Base-by-base conservation (phyloP, 305 asterid genomes). In the Caryopteris hybrid region DNA sequence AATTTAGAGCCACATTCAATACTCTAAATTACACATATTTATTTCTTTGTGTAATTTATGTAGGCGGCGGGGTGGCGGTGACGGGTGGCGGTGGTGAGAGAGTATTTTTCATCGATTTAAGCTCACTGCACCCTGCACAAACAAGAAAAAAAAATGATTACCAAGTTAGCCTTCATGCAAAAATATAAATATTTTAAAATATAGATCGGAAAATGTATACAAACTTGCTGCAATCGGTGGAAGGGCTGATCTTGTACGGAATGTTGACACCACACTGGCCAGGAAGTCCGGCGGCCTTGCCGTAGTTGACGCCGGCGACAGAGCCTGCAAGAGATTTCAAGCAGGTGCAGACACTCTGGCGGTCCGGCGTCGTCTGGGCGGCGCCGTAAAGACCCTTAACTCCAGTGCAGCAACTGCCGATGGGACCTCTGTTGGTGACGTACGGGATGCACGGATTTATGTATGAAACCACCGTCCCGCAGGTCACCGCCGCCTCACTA, bases 151-250 rank as follows among this genome's bases (percentile, higher is more conserved):
- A 25, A 25, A 2, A 25, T 25, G 4, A 25, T 4, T 4, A 25
- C 2, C 4, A 1, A 25, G 31, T 4, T 25, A 25, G 31, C 31
- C 4, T 25, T 4, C 31, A 25, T 25, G 31, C 31, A 25, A 25
- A 4, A 25, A 25, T 25, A 25, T 25, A n/a, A n/a, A n/a, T n/a
- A n/a, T n/a, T n/a, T n/a, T n/a, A n/a, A n/a, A n/a, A n/a, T n/a
- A n/a, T n/a, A n/a, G n/a, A n/a, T n/a, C n/a, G n/a, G n/a, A n/a
- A n/a, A n/a, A n/a, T n/a, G n/a, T n/a, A n/a, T n/a, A n/a, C n/a
- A n/a, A n/a, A n/a, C n/a, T n/a, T n/a, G n/a, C n/a, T n/a, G 68
- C 74, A 69, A 17, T 69, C 74, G 13, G 74, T 58, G 67, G 74
- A 58, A 46, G 74, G 74, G 74, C 67, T 69, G 42, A 69, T 69